Evolutionary conservation across 106 monocot genomes (phyloP).

Genomic region (Dactylorhiza incarnata): DNA sequence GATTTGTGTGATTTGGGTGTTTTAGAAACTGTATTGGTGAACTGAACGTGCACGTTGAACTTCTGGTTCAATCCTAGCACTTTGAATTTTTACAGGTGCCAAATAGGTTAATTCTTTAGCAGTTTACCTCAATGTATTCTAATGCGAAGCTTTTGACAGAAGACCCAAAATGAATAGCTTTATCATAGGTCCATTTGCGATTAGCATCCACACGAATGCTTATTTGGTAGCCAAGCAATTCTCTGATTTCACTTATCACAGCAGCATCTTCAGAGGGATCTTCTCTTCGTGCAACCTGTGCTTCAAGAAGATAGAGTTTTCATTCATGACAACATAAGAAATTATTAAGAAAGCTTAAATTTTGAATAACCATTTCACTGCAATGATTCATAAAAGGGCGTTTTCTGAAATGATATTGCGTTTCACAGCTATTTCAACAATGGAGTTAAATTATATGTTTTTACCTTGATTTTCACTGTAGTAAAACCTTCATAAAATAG

Average conservation of each 20-base stretch:
- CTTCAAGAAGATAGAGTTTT: neutral
- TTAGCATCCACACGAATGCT: conserved; percentile 93
- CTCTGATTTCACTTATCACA: conserved; percentile 65
- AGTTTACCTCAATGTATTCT: conserved; percentile 86
- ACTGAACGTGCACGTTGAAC: too few species aligned
- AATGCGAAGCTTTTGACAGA: conserved; percentile 43
- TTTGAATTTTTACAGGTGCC: too few species aligned
- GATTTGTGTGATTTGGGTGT: neutral
- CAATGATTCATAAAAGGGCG: neutral
- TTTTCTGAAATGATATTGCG: neutral
- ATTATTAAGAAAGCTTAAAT: neutral
- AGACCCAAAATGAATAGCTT: conserved; percentile 71
- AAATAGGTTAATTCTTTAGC: neutral
- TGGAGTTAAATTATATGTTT: neutral
- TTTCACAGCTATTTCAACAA: neutral
- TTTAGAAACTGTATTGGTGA: too few species aligned
- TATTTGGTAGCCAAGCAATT: conserved; percentile 50
- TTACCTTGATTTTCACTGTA: conserved; percentile 82
- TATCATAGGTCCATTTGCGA: conserved; percentile 69
- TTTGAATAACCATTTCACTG: neutral
- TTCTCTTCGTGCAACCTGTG: conserved; percentile 81
- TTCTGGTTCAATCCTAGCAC: too few species aligned
- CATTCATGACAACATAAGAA: neutral
- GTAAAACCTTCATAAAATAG: conserved; percentile 74
- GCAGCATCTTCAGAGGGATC: conserved; percentile 70